Evolutionary conservation across 345 rosid genomes (phyloP).

Genomic region (Psidium friedrichsthalianum): DNA sequence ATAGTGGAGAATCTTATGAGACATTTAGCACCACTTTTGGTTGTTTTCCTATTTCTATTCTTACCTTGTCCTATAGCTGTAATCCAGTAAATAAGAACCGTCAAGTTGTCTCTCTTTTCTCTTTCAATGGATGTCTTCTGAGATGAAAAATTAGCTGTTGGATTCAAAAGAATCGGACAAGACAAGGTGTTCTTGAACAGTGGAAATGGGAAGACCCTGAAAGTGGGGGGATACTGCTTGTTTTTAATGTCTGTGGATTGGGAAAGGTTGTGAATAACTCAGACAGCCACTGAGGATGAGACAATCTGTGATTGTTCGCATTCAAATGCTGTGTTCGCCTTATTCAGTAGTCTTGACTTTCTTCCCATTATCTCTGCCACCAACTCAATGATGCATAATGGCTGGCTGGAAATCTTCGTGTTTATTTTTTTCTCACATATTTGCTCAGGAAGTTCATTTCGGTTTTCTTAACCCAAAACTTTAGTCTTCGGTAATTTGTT

Average conservation of each 20-base stretch:
- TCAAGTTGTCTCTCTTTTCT: neutral
- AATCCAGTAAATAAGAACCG: neutral
- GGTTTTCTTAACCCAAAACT: neutral
- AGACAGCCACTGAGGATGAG: neutral
- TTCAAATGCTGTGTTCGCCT: neutral
- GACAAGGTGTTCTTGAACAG: neutral
- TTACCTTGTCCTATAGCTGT: neutral
- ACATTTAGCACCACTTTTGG: neutral
- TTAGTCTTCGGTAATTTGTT: neutral
- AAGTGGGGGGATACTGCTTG: neutral
- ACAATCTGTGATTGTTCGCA: neutral
- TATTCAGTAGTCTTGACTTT: neutral
- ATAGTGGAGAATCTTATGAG: neutral
- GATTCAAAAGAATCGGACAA: neutral
- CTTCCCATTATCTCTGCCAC: neutral
- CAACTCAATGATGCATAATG: neutral
- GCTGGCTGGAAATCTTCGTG: neutral
- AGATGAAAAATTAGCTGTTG: neutral
- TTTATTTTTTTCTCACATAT: neutral
- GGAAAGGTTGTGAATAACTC: neutral
- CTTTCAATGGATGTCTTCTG: neutral
- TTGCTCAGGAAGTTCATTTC: neutral
- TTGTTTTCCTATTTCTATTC: neutral
- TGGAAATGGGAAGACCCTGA: neutral
- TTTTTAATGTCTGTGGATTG: neutral